A percentile compares a stretch with the other conserved stretches of the same genome.
Evolutionary conservation across 306 rosid genomes (phyloP).

Genomic region (Senna siamea): DNA sequence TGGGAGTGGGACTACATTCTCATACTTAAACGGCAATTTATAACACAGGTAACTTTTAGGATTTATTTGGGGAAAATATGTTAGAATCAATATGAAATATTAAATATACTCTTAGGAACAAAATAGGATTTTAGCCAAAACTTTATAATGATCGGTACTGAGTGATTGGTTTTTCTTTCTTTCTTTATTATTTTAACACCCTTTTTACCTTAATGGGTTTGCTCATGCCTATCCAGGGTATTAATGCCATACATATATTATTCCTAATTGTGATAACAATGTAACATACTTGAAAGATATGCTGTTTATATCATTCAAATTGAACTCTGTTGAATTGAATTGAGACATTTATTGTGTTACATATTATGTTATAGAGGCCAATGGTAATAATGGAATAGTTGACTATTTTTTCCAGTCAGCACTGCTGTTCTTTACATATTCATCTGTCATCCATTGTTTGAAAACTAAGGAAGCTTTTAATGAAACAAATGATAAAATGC

Average conservation of each 20-base stretch:
- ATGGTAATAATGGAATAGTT: constrained; percentile 4
- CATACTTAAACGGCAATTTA: too few species aligned
- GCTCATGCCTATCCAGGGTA: neutral
- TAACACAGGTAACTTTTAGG: too few species aligned
- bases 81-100: too few species aligned
- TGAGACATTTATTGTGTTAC: neutral
- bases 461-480: neutral
- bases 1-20: too few species aligned
- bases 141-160: neutral
- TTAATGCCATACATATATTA: neutral
- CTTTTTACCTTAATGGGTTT: neutral
- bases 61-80: too few species aligned
- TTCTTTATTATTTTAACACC: too few species aligned
- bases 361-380: neutral
- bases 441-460: neutral
- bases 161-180: neutral
- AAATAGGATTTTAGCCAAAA: neutral
- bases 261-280: neutral
- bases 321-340: constrained; percentile 1
- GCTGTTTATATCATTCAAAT: constrained; percentile 7
- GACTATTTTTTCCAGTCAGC: neutral
- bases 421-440: neutral
- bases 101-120: too few species aligned
- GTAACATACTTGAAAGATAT: neutral
- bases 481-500: constrained; percentile 8